Conservation (phyloP, 192 early-diverging fungal genomes). For the Linnemannia schmuckeri region DNA sequence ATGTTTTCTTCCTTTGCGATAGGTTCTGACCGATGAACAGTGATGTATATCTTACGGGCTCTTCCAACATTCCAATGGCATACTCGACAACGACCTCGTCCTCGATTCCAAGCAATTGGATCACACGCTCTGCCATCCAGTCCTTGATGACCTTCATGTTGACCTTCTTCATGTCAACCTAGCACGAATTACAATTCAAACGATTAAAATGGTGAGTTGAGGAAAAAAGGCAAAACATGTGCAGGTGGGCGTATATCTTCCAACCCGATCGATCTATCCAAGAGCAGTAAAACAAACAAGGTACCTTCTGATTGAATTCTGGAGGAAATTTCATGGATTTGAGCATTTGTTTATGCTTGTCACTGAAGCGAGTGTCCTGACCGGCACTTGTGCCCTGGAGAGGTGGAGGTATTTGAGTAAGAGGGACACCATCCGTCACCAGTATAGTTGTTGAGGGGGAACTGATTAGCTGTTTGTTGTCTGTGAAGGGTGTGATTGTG, state of each 20-base stretch:
- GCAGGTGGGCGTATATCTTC: neutral
- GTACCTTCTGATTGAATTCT: slow-evolving; percentile 82
- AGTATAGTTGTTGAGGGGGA: neutral
- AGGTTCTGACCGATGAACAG: neutral
- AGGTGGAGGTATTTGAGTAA: neutral
- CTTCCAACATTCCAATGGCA: slow-evolving; percentile 86
- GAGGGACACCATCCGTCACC: neutral
- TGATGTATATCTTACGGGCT: slow-evolving; percentile 60
- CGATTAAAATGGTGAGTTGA: neutral
- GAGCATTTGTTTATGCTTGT: slow-evolving; percentile 88
- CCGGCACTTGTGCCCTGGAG: slow-evolving; percentile 78
- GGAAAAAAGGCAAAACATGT: slow-evolving; percentile 5
- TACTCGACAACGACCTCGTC: slow-evolving; percentile 95
- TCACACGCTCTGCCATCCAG: slow-evolving; percentile 86
- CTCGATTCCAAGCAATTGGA: slow-evolving; percentile 87
- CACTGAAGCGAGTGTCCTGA: slow-evolving; percentile 82
- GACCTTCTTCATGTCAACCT: slow-evolving; percentile 92
- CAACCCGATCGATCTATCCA: neutral
- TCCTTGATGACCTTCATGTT: slow-evolving; percentile 88
- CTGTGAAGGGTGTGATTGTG: neutral
- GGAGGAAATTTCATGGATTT: slow-evolving; percentile 85
- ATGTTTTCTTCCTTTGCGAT: neutral
- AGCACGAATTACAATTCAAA: neutral
- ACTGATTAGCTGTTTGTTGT: neutral
- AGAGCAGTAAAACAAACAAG: too few relatives aligned